Base-by-base conservation (phyloP, 2,329 filamentous ascomycete species). In the Zopfia rhizophila region DNA sequence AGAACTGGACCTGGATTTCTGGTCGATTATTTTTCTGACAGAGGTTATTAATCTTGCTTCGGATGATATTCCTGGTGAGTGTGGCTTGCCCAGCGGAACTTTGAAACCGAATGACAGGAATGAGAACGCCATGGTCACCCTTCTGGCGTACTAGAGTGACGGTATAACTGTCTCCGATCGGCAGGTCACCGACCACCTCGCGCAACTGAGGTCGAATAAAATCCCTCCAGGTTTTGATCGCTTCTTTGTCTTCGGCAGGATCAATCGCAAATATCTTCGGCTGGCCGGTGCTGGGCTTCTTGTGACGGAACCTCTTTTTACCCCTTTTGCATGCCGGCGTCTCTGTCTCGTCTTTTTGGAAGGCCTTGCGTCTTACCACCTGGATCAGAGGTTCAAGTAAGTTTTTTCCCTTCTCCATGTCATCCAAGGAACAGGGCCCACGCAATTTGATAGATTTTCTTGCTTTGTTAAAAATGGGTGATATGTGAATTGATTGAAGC, bases 41-140 rank as follows among this genome's bases (percentile, higher is more conserved):
- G 3, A 51, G 14, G n/a, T 27, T 17, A 10, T 45, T n/a, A 5
- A 51, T 24, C 8, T 6, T 39, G 4, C 40, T 30, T 11, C 21
- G 32, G 11, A 47, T 27, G 16, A 40, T 30, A 11, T 28, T 7
- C 12, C 48, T 23, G 6, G 48, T 30, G 11, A 11, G 5, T 3
- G 38, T 22, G 16, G 11, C 35, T 33, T 43, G 48, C 13, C 33
- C 33, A 4, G 19, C 23, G 12, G 48, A 47, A 21, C 43, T 47
- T 18, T 36, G 35, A 28, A 51, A 51, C 29, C 48, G 38, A 28
- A 51, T 45, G 21, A 48, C 25, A 6, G 38, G 48, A 16, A 21
- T n/a, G n/a, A n/a, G 22, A 13, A 13, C 3, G 7, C 19, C 38
- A 23, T 39, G 21, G n/a, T 3, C 10, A 3, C 17, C 29, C 21